Evolutionary conservation across 1,284 basidiomycete species (phyloP).

Genomic region (Papiliotrema nemorosa): DNA sequence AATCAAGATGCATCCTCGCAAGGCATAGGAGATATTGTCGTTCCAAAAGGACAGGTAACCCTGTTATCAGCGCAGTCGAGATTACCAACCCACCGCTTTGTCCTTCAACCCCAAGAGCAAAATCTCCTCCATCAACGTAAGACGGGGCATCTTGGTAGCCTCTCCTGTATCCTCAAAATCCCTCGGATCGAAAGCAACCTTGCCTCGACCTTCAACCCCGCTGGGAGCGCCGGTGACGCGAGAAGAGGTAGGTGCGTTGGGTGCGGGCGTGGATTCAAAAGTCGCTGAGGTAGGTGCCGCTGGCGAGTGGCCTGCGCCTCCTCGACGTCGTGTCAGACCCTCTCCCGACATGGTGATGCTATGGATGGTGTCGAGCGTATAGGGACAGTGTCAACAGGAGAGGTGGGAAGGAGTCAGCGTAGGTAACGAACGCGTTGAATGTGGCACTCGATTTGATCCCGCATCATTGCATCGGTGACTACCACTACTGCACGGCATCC

Average conservation of each 20-base stretch:
- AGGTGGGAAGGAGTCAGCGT: no score
- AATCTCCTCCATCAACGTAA: slow-evolving; percentile 97
- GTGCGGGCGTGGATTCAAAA: slow-evolving; percentile 6
- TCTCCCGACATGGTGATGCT: slow-evolving; percentile 37
- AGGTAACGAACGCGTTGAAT: no score
- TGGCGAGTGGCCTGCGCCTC: slow-evolving; percentile 34
- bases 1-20: slow-evolving; percentile 89
- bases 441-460: no score
- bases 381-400: no score
- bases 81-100: slow-evolving; percentile 66
- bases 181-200: slow-evolving; percentile 89
- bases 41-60: slow-evolving; percentile 97
- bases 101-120: slow-evolving; percentile 86
- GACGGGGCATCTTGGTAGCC: slow-evolving; percentile 67
- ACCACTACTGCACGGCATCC: neutral
- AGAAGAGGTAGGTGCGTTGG: slow-evolving; percentile 13
- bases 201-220: slow-evolving; percentile 76
- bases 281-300: slow-evolving; percentile 14
- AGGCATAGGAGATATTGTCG: slow-evolving; percentile 94
- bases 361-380: no score
- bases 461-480: neutral
- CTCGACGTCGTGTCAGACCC: slow-evolving; percentile 48
- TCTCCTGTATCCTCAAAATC: slow-evolving; percentile 79
- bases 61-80: slow-evolving; percentile 48
- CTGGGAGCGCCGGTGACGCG: slow-evolving; percentile 10